A percentile compares a stretch with the other conserved stretches of the same genome.
Conservation (phyloP, 495 filamentous ascomycete genomes). For the Trichoderma orchidacearum region DNA sequence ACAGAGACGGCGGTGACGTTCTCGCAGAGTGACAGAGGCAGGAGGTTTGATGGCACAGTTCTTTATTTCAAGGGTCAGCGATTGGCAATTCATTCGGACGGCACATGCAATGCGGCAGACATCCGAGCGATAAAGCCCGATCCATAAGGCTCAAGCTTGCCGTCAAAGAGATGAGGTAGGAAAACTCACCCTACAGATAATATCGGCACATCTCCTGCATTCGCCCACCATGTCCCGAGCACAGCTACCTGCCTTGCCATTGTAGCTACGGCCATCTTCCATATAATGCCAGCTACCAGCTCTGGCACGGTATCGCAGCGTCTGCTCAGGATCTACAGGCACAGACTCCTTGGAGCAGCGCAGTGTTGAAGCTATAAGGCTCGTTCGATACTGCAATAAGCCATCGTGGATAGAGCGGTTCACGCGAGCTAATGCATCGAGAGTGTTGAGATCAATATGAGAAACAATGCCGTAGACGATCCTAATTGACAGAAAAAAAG, state of each 20-base stretch:
- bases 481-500: too few species aligned
- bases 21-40: constrained; percentile 40
- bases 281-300: constrained; percentile 39
- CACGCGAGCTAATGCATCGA: constrained; percentile 65
- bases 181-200: constrained; percentile 62
- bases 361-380: constrained; percentile 57
- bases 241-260: constrained; percentile 58
- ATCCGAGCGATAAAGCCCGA: too few species aligned
- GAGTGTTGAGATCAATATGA: constrained; percentile 68
- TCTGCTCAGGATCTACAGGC: constrained; percentile 31
- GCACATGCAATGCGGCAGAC: too few species aligned
- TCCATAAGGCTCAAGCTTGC: not conserved
- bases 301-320: constrained; percentile 34
- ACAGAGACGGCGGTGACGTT: constrained; percentile 70
- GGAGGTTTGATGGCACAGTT: constrained; percentile 79
- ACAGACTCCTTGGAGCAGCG: constrained; percentile 59
- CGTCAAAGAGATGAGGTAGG: not conserved
- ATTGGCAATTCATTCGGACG: too few species aligned
- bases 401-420: constrained; percentile 67
- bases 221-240: constrained; percentile 74
- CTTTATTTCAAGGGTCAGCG: constrained; percentile 24
- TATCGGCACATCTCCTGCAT: constrained; percentile 61
- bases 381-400: constrained; percentile 59
- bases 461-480: constrained; percentile 62
- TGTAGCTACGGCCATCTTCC: constrained; percentile 23